Conservation (phyloP, 2,329 filamentous ascomycete species). For the Fusarium mundagurra region DNA sequence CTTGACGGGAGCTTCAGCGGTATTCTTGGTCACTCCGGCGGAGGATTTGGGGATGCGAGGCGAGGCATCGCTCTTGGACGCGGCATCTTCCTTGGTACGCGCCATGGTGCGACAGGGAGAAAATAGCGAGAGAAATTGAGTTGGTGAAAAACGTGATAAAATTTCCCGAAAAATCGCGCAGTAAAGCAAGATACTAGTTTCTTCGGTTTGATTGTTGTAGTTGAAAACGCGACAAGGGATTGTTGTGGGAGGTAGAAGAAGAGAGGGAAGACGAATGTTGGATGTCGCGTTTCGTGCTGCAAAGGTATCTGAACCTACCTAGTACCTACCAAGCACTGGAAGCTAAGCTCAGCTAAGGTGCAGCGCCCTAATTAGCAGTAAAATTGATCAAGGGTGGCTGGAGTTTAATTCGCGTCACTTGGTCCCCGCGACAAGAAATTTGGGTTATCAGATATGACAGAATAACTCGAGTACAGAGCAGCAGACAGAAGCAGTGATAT, state of each 20-base stretch:
- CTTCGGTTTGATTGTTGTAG: background rate
- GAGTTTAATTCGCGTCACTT: slow-evolving; percentile 21
- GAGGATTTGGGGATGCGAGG: slow-evolving; percentile 42
- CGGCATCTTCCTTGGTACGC: slow-evolving; percentile 47
- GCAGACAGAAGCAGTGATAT: background rate
- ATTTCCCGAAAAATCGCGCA: slow-evolving; percentile 17
- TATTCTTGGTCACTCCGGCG: slow-evolving; percentile 52
- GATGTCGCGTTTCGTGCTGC: slow-evolving; percentile 10
- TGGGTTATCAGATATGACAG: background rate
- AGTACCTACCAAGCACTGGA: too few species aligned
- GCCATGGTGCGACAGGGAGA: slow-evolving; percentile 40
- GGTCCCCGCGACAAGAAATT: background rate
- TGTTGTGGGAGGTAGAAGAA: slow-evolving; percentile 16
- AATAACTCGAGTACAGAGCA: background rate
- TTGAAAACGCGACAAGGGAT: background rate
- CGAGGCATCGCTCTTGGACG: slow-evolving; percentile 28
- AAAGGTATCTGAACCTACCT: background rate
- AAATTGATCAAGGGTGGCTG: slow-evolving; percentile 26
- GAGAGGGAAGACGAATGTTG: slow-evolving; percentile 3
- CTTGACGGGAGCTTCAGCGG: slow-evolving; percentile 51
- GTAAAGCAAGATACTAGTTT: background rate
- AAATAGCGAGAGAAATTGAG: background rate
- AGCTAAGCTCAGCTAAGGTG: background rate
- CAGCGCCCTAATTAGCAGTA: background rate
- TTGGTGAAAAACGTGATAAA: background rate